These are phyloP conservation scores for Neurospora sp. DNA, from an alignment of 495 filamentous ascomycete species.

Conservation along the genomic window DNA sequence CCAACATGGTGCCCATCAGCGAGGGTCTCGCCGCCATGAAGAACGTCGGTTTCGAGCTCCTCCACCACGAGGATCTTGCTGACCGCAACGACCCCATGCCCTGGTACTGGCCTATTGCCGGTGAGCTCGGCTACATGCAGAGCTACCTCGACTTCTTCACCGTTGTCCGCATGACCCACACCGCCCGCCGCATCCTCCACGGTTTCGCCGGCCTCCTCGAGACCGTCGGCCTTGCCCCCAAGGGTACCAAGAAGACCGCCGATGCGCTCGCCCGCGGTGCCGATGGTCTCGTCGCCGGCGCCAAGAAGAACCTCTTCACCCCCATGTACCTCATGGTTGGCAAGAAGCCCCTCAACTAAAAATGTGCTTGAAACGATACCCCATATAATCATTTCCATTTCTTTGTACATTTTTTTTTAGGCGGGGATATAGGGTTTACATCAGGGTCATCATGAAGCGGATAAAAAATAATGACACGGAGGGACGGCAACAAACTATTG, in stretches of 20 bases:
- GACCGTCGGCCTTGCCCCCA: conserved; percentile 60
- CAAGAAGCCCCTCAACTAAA: conserved; percentile 60
- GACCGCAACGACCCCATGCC: conserved; percentile 66
- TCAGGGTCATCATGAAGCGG: conserved; percentile 13
- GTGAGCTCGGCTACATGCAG: conserved; percentile 68
- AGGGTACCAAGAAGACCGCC: conserved; percentile 90
- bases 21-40: conserved; percentile 81
- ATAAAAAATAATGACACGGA: conserved; percentile 1
- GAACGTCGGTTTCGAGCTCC: conserved; percentile 76
- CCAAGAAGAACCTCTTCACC: conserved; percentile 87
- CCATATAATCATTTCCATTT: conserved; percentile 1
- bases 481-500: conserved; percentile 1
- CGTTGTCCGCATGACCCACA: conserved; percentile 81
- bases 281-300: conserved; percentile 84
- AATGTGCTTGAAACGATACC: background rate
- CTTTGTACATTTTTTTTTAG: conserved; percentile 6
- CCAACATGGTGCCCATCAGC: conserved; percentile 89
- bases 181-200: conserved; percentile 67
- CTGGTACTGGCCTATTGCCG: conserved; percentile 93
- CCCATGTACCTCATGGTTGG: conserved; percentile 99
- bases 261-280: conserved; percentile 75
- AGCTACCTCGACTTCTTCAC: conserved; percentile 72
- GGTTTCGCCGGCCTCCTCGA: conserved; percentile 73
- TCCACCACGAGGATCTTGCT: conserved; percentile 84
- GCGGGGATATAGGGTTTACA: conserved; percentile 8